Conservation (phyloP, 495 filamentous ascomycete species). For the Xylaria curta region DNA sequence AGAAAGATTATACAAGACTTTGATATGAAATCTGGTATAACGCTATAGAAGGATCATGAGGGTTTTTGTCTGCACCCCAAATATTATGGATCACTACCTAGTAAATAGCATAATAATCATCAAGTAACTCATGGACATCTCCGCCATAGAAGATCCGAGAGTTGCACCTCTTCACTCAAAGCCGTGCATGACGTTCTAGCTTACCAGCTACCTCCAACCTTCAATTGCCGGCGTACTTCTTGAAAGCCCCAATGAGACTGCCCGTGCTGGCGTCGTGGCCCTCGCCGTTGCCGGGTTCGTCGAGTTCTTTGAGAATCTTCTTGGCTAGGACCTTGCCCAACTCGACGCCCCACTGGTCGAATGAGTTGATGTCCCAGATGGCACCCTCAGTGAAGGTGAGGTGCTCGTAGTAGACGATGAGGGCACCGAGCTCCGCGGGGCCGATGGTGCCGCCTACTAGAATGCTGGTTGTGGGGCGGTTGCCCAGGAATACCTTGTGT, state of each 20-base stretch:
- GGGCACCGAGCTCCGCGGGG: slow-evolving; percentile 86
- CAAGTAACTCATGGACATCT: too few species aligned
- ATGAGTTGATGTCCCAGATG: slow-evolving; percentile 98
- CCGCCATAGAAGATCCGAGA: too few species aligned
- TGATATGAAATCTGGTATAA: too few species aligned
- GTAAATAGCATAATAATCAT: too few species aligned
- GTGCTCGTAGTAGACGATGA: slow-evolving; percentile 99
- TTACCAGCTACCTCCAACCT: slow-evolving; percentile 30
- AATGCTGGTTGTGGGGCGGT: slow-evolving; percentile 94
- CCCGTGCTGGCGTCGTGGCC: slow-evolving; percentile 87
- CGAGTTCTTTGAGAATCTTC: slow-evolving; percentile 81
- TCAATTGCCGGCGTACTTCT: slow-evolving; percentile 59
- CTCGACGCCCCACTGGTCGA: slow-evolving; percentile 99
- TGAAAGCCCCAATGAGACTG: slow-evolving; percentile 86
- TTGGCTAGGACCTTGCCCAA: slow-evolving; percentile 95
- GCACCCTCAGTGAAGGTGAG: slow-evolving; percentile 97
- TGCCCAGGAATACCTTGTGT: slow-evolving; percentile 99
- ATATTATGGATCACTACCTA: too few species aligned
- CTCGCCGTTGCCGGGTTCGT: slow-evolving; percentile 70
- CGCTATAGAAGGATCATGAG: too few species aligned
- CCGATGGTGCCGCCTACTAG: slow-evolving; percentile 90
- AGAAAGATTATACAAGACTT: too few species aligned
- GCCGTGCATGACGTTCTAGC: slow-evolving; percentile 26
- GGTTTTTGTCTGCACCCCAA: too few species aligned
- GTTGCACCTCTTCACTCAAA: slow-evolving; percentile 17